Percentiles rank a stretch among this genome's conserved stretches.
phyloP scores from a whole-genome alignment of 306 rosid genomes.

The Glycyrrhiza uralensis region DNA sequence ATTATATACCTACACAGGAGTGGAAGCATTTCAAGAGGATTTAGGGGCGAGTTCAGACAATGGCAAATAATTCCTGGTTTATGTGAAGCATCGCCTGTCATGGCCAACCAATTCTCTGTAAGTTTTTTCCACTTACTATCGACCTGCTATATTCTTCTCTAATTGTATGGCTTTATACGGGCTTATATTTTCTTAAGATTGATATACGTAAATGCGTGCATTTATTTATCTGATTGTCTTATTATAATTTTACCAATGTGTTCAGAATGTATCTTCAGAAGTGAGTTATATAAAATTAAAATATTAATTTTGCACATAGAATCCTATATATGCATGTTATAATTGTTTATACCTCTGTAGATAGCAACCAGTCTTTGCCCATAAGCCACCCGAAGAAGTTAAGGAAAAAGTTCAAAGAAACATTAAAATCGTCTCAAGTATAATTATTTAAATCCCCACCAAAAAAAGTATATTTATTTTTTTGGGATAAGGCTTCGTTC shows the following conservation, averaged over 20 bases:
- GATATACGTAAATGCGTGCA: neutral
- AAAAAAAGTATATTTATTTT: neutral
- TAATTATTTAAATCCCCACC: neutral
- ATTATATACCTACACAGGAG: slow-evolving; percentile 53
- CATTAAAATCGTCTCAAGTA: neutral
- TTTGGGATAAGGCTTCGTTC: neutral
- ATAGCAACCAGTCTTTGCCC: no score
- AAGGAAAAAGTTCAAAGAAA: neutral
- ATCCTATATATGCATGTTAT: neutral
- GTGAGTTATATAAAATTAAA: neutral
- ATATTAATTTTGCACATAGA: neutral
- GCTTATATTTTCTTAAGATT: slow-evolving; percentile 1
- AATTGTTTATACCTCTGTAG: neutral
- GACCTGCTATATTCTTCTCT: slow-evolving; percentile 26
- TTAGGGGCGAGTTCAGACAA: slow-evolving; percentile 96
- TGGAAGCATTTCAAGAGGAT: slow-evolving; percentile 99
- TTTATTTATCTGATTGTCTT: neutral
- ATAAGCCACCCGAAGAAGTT: neutral
- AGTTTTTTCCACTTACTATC: slow-evolving; percentile 22
- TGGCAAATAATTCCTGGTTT: slow-evolving; percentile 92
- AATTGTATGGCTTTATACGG: neutral
- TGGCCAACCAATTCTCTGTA: slow-evolving; percentile 99
- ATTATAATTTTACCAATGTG: neutral
- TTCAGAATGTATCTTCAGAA: neutral
- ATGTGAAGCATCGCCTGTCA: slow-evolving; percentile 87